Evolutionary conservation across 805 yeast species (phyloP).

Genomic region (Priceomyces haplophilus): DNA sequence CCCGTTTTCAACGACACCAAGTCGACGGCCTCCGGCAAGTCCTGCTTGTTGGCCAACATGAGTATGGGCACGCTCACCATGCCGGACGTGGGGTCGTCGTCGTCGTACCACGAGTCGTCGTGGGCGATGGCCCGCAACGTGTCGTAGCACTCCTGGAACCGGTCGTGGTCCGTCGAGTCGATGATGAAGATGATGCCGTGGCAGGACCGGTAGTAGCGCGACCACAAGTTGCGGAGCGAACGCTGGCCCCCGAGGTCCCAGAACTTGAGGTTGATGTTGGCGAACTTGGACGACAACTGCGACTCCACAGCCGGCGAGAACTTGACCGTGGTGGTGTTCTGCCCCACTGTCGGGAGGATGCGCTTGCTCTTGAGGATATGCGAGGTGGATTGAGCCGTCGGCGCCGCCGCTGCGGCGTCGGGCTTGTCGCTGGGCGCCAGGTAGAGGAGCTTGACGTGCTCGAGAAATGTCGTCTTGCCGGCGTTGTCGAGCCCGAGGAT

Average conservation of each 20-base stretch:
- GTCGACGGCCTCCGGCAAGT: conserved; percentile 49
- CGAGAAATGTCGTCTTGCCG: conserved; percentile 69
- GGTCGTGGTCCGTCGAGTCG: conserved; percentile 81
- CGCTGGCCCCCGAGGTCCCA: conserved; percentile 99
- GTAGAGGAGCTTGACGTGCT: conserved; percentile 38
- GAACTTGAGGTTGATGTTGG: conserved; percentile 60
- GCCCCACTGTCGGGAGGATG: conserved; percentile 93
- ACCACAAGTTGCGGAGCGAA: conserved; percentile 81
- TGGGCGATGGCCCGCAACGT: conserved; percentile 50
- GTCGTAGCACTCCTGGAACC: conserved; percentile 79
- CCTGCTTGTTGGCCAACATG: conserved; percentile 96
- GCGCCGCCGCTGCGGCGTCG: conserved; percentile 9
- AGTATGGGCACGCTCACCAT: conserved; percentile 74
- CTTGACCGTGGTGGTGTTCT: conserved; percentile 56
- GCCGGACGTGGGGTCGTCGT: conserved; percentile 17
- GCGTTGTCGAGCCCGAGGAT: conserved; percentile 93
- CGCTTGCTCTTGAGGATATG: conserved; percentile 44
- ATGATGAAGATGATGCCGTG: conserved; percentile 92
- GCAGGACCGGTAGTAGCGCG: conserved; percentile 76
- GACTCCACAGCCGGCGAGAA: conserved; percentile 38
- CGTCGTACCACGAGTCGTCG: conserved; percentile 39
- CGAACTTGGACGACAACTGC: conserved; percentile 30
- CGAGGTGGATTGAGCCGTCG: conserved; percentile 15
- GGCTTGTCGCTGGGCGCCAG: conserved; percentile 22
- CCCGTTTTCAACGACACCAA: conserved; percentile 67